A percentile compares a stretch with the other conserved stretches of the same genome.
Conservation (phyloP, 768 basidiomycete species). For the Coprinellus micaceus region DNA sequence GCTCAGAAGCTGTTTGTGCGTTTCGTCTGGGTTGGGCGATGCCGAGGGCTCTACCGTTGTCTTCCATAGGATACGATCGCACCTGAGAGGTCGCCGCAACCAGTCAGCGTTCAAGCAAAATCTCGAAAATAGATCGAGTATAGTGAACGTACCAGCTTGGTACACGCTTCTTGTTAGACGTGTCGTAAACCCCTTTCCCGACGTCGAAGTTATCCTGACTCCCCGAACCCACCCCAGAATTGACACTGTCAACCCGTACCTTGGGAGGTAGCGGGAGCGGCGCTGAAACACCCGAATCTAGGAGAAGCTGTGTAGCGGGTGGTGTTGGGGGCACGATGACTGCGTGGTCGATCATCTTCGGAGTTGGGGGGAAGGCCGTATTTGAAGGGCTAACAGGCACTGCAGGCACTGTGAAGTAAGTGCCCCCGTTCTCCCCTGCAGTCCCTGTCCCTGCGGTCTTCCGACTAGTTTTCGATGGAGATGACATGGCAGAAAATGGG, state of each 20-base stretch:
- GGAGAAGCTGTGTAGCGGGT: not conserved
- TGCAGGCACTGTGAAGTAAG: conserved; percentile 9
- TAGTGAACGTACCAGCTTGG: conserved; percentile 66
- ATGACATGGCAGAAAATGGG: conserved; percentile 23
- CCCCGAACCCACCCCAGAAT: conserved; percentile 25
- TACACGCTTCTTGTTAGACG: conserved; percentile 76
- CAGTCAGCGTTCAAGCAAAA: not conserved
- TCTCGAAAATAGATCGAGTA: not conserved
- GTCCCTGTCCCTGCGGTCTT: conserved; percentile 23
- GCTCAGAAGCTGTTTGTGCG: conserved; percentile 33
- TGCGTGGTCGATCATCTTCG: conserved; percentile 4
- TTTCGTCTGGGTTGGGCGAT: conserved; percentile 16
- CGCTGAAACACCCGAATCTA: conserved; percentile 11
- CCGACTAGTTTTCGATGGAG: not conserved
- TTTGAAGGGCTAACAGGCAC: conserved; percentile 12
- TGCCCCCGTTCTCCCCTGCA: conserved; percentile 10
- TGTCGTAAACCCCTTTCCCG: conserved; percentile 71
- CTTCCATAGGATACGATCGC: conserved; percentile 83
- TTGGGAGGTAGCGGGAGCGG: conserved; percentile 15
- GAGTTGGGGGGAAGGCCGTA: conserved; percentile 12
- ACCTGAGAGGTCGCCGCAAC: too few relatives aligned
- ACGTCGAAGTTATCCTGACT: conserved; percentile 33
- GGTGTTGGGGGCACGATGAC: conserved; percentile 2
- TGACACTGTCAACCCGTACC: conserved; percentile 31
- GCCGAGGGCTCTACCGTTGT: conserved; percentile 54